These are phyloP conservation scores for Russula ochroleuca DNA, from an alignment of 768 basidiomycete species.

Conservation along the genomic window DNA sequence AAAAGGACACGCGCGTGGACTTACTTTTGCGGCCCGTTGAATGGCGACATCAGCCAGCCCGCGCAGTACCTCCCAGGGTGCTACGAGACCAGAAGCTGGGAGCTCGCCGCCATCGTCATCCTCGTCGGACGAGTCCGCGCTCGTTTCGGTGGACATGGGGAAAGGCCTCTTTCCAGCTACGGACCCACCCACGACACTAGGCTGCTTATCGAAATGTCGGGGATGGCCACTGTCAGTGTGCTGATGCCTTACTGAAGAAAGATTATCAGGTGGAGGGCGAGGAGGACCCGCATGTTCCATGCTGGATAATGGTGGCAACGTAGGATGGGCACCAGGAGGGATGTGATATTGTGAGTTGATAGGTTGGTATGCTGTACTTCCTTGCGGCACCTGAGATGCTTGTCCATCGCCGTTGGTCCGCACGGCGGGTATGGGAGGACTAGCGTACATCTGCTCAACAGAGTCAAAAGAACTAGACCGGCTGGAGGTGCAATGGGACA, in stretches of 20 bases:
- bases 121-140: conserved; percentile 77
- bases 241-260: conserved; percentile 60
- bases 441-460: conserved; percentile 20
- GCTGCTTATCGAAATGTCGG: conserved; percentile 28
- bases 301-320: conserved; percentile 25
- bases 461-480: background rate
- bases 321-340: conserved; percentile 16
- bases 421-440: conserved; percentile 12
- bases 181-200: conserved; percentile 30
- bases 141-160: conserved; percentile 62
- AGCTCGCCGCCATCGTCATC: conserved; percentile 83
- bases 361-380: conserved; percentile 16
- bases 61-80: conserved; percentile 81
- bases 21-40: conserved; percentile 71
- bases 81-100: conserved; percentile 75
- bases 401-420: conserved; percentile 12
- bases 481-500: conserved; percentile 21
- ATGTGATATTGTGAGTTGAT: conserved; percentile 18
- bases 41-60: conserved; percentile 79
- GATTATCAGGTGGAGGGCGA: conserved; percentile 40
- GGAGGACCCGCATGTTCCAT: conserved; percentile 25
- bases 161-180: conserved; percentile 54
- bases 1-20: conserved; percentile 24
- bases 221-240: conserved; percentile 39
- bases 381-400: conserved; percentile 11